Percentiles rank a stretch among this genome's conserved stretches.
Conservation (phyloP, 768 basidiomycete genomes). For the Boletus patriciae region DNA sequence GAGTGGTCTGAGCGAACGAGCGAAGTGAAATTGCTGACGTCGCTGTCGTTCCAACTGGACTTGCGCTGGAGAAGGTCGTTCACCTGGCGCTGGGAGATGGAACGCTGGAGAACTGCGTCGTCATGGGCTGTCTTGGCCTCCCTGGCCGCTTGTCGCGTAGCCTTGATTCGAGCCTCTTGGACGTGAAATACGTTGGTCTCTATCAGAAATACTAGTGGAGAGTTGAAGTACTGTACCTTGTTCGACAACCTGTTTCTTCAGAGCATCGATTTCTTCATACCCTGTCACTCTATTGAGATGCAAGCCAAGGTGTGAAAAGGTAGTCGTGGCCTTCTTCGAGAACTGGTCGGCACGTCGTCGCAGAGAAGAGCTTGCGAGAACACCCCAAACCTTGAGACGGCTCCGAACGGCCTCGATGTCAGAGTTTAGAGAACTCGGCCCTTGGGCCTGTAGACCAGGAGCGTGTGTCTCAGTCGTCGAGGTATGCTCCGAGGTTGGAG, state of each 20-base stretch:
- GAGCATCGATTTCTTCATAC: constrained; percentile 83
- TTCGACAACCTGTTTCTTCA: constrained; percentile 74
- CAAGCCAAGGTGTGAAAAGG: constrained; percentile 71
- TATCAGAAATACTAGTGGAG: background rate
- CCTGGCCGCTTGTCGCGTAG: constrained; percentile 64
- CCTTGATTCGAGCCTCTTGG: constrained; percentile 72
- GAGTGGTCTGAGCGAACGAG: constrained; percentile 90
- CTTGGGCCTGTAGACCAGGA: background rate
- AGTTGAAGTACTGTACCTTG: constrained; percentile 59
- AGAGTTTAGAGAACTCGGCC: background rate
- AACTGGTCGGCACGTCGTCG: constrained; percentile 59
- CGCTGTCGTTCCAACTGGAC: constrained; percentile 85
- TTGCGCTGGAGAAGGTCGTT: constrained; percentile 95
- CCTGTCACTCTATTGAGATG: constrained; percentile 88
- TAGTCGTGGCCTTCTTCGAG: constrained; percentile 53
- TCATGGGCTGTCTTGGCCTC: constrained; percentile 76
- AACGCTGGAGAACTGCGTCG: constrained; percentile 73
- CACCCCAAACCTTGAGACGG: constrained; percentile 48
- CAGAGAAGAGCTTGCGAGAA: constrained; percentile 31
- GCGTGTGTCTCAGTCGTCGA: constrained; percentile 1
- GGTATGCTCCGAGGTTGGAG: constrained; percentile 3
- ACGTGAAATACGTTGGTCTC: constrained; percentile 13
- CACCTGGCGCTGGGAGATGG: constrained; percentile 89
- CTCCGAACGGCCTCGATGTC: constrained; percentile 38
- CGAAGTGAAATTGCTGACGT: constrained; percentile 84